Percentiles rank a stretch among this genome's conserved stretches.
Evolutionary conservation across 306 rosid species (phyloP).

Genomic region (Arachis stenosperma): DNA sequence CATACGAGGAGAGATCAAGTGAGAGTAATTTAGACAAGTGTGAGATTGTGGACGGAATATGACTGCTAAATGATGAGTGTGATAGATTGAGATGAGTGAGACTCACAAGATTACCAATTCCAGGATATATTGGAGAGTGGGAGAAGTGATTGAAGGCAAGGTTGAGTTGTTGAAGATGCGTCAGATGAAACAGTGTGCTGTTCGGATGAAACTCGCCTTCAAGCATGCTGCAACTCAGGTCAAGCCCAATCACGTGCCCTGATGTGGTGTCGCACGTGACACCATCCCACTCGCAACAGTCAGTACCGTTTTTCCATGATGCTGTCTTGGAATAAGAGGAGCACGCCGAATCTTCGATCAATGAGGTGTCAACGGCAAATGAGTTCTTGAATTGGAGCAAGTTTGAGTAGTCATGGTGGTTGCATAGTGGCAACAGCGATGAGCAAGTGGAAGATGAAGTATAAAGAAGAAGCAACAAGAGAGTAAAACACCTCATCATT

Average conservation of each 20-base stretch:
- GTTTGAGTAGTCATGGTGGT: slow-evolving; percentile 4
- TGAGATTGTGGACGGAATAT: slow-evolving; percentile 41
- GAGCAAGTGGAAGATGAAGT: background rate
- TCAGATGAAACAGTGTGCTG: slow-evolving; percentile 5
- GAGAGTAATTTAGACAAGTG: slow-evolving; percentile 41
- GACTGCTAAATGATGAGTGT: rapidly evolving
- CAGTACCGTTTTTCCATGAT: slow-evolving; percentile 13
- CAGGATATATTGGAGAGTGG: background rate
- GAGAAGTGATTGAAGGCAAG: slow-evolving; percentile 27
- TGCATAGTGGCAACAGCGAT: background rate
- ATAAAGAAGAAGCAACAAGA: background rate
- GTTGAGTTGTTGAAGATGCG: slow-evolving; percentile 35
- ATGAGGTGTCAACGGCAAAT: no score
- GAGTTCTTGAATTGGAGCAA: background rate
- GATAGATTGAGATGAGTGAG: slow-evolving; percentile 34
- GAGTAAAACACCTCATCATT: background rate
- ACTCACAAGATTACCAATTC: slow-evolving; percentile 21
- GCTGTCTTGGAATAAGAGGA: background rate
- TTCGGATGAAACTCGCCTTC: slow-evolving; percentile 12
- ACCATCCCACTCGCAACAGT: slow-evolving; percentile 35
- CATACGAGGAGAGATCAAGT: slow-evolving; percentile 42
- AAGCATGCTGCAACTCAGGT: slow-evolving; percentile 21
- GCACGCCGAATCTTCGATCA: background rate
- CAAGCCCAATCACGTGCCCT: slow-evolving; percentile 30
- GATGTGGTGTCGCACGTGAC: slow-evolving; percentile 13